Evolutionary conservation across 1,284 basidiomycete genomes (phyloP).

Genomic region (Cryptococcus sp.): DNA sequence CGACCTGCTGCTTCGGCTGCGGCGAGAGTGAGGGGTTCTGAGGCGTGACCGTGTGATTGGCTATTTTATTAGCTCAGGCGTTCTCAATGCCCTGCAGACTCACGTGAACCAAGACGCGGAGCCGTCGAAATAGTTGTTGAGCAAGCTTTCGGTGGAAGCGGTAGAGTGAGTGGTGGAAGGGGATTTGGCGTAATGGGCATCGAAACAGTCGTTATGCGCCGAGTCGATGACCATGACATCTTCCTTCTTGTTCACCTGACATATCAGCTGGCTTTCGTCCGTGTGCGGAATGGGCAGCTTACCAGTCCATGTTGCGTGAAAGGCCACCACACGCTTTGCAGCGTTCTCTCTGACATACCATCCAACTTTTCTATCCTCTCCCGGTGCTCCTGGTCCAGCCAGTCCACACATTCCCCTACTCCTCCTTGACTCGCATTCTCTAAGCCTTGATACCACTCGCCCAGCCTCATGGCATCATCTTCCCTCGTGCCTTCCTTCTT

Average conservation of each 20-base stretch:
- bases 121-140: slow-evolving; percentile 75
- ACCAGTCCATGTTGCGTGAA: slow-evolving; percentile 81
- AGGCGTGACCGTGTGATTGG: slow-evolving; percentile 80
- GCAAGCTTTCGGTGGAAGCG: slow-evolving; percentile 40
- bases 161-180: no score
- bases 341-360: slow-evolving; percentile 70
- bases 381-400: slow-evolving; percentile 62
- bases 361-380: slow-evolving; percentile 63
- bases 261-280: neutral
- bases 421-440: slow-evolving; percentile 40
- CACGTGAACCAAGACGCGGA: slow-evolving; percentile 98
- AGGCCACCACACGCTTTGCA: slow-evolving; percentile 89
- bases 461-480: slow-evolving; percentile 57
- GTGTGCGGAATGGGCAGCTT: slow-evolving; percentile 5
- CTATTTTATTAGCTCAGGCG: no score
- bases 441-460: slow-evolving; percentile 60
- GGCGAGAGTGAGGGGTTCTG: slow-evolving; percentile 71
- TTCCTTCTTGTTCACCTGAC: slow-evolving; percentile 57
- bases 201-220: slow-evolving; percentile 81
- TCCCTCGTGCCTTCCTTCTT: slow-evolving; percentile 52
- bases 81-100: no score
- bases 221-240: slow-evolving; percentile 90
- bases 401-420: slow-evolving; percentile 54
- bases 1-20: slow-evolving; percentile 85
- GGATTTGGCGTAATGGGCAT: slow-evolving; percentile 52